Evolutionary conservation across 163 green algal species (phyloP).

Genomic region (Scenedesmus sp.): DNA sequence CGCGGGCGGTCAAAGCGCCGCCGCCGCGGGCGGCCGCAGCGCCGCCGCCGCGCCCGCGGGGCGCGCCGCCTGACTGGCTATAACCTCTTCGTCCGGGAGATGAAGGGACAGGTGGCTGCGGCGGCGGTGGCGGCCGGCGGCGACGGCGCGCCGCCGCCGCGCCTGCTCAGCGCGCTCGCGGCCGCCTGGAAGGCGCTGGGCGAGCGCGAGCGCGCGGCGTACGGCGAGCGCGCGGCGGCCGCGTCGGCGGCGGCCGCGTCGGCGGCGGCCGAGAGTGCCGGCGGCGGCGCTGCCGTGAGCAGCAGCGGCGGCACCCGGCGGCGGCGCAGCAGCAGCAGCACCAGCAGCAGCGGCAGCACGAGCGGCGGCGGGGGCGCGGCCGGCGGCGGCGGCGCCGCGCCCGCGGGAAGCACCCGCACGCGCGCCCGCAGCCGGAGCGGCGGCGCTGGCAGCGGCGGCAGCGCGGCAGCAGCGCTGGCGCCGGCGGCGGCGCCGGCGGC

Average conservation of each 20-base stretch:
- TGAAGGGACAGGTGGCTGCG: slow-evolving; percentile 10
- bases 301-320: background rate
- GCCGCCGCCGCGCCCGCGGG: slow-evolving; percentile 21
- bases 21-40: background rate
- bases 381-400: too few relatives aligned
- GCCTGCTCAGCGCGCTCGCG: background rate
- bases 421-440: too few relatives aligned
- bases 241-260: background rate
- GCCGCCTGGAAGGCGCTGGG: slow-evolving; percentile 24
- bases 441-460: too few relatives aligned
- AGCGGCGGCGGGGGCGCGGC: background rate
- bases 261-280: background rate
- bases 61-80: slow-evolving; percentile 18
- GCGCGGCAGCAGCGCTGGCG: too few relatives aligned
- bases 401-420: too few relatives aligned
- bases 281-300: background rate
- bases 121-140: background rate
- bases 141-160: background rate
- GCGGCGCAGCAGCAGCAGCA: background rate
- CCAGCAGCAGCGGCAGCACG: slow-evolving; percentile 20
- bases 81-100: slow-evolving; percentile 27
- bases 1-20: background rate
- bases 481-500: too few relatives aligned
- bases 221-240: background rate
- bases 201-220: slow-evolving; percentile 2